Evolutionary conservation across 352 stramenopile genomes (phyloP).

Genomic region (Pythium sp.): DNA sequence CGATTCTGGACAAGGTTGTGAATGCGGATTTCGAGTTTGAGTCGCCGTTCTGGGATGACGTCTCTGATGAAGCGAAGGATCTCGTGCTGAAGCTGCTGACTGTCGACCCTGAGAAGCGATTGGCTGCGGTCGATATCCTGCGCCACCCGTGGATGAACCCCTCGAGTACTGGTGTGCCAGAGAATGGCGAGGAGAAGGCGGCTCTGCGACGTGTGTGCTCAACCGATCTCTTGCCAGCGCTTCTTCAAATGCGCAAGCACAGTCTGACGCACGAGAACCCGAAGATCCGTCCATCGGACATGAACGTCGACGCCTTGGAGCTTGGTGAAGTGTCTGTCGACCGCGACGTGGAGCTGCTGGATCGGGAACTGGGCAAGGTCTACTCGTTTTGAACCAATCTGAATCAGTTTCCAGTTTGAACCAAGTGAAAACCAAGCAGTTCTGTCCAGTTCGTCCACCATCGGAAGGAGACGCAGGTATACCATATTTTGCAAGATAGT

Average conservation of each 20-base stretch:
- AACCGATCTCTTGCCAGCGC: constrained; percentile 50
- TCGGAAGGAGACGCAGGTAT: constrained; percentile 16
- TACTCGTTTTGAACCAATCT: constrained; percentile 33
- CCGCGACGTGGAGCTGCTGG: constrained; percentile 60
- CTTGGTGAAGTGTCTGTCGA: constrained; percentile 52
- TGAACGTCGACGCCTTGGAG: constrained; percentile 67
- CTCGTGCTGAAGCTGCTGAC: constrained; percentile 92
- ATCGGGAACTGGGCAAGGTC: constrained; percentile 59
- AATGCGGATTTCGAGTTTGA: constrained; percentile 90
- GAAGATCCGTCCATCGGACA: constrained; percentile 71
- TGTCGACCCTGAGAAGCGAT: constrained; percentile 79
- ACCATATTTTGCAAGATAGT: constrained; percentile 11
- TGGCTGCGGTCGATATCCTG: constrained; percentile 68
- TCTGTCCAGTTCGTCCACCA: neutral
- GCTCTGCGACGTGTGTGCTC: constrained; percentile 36
- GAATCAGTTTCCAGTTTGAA: constrained; percentile 21
- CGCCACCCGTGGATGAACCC: constrained; percentile 80
- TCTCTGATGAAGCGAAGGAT: constrained; percentile 92
- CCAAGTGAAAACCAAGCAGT: neutral
- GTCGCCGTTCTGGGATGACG: constrained; percentile 92
- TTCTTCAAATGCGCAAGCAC: constrained; percentile 77
- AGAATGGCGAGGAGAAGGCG: constrained; percentile 28
- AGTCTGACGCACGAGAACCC: constrained; percentile 62
- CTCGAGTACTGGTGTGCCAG: constrained; percentile 20
- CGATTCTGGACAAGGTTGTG: constrained; percentile 71